Conservation (phyloP, 2,329 filamentous ascomycete genomes). For the Epicoccum sorghinum region DNA sequence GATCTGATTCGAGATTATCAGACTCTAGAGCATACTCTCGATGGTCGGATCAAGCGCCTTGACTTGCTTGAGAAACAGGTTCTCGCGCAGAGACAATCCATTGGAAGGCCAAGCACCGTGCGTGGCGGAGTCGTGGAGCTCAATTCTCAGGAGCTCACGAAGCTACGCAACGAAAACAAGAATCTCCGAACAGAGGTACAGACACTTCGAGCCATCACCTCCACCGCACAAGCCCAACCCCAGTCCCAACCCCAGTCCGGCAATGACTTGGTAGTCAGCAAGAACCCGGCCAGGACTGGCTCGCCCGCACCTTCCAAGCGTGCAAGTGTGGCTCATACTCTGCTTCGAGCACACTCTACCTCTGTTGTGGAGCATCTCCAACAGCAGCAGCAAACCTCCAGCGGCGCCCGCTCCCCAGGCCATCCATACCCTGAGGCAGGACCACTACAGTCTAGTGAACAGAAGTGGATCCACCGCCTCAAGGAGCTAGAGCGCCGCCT, state of each 20-base stretch:
- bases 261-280: conserved; percentile 31
- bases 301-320: conserved; percentile 47
- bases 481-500: conserved; percentile 87
- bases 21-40: conserved; percentile 78
- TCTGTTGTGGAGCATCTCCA: conserved; percentile 56
- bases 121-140: conserved; percentile 49
- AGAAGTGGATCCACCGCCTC: conserved; percentile 83
- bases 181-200: conserved; percentile 66
- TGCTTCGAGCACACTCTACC: conserved; percentile 62
- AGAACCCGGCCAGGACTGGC: conserved; percentile 34
- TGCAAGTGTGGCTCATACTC: conserved; percentile 55
- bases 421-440: conserved; percentile 44
- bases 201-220: conserved; percentile 63
- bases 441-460: conserved; percentile 61
- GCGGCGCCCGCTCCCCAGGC: conserved; percentile 17
- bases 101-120: conserved; percentile 46
- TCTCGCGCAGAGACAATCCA: conserved; percentile 47
- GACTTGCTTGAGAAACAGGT: conserved; percentile 85
- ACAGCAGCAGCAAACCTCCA: conserved; percentile 11
- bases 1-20: conserved; percentile 93
- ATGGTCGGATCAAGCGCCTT: conserved; percentile 80
- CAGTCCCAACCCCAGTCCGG: conserved; percentile 9
- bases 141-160: conserved; percentile 60
- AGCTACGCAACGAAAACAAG: conserved; percentile 66
- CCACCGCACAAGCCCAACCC: conserved; percentile 22